Percentiles rank a stretch among this genome's conserved stretches.
Evolutionary conservation across 495 filamentous ascomycete genomes (phyloP).

Genomic region (Podospora conica): DNA sequence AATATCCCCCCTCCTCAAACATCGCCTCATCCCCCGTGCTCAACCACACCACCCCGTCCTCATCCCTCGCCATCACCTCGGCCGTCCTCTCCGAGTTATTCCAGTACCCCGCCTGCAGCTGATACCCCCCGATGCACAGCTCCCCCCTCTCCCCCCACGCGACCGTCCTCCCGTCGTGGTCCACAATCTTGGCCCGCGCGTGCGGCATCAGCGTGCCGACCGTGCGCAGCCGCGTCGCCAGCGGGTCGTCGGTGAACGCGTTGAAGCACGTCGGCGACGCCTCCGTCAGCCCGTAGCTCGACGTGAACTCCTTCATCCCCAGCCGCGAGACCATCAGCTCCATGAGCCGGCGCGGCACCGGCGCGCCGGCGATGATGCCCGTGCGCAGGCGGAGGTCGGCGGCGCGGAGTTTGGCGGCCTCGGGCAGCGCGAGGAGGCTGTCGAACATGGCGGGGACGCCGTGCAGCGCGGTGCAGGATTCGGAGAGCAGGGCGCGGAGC

Average conservation of each 20-base stretch:
- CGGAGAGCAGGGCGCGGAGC: slow-evolving; percentile 52
- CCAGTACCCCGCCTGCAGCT: slow-evolving; percentile 65
- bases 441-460: slow-evolving; percentile 73
- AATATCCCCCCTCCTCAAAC: slow-evolving; percentile 58
- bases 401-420: slow-evolving; percentile 40
- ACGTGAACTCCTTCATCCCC: slow-evolving; percentile 63
- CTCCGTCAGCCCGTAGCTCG: slow-evolving; percentile 67
- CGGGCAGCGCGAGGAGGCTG: slow-evolving; percentile 50
- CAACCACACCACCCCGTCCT: slow-evolving; percentile 55
- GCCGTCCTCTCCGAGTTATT: slow-evolving; percentile 62
- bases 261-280: slow-evolving; percentile 67
- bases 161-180: slow-evolving; percentile 51
- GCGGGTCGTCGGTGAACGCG: slow-evolving; percentile 57
- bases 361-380: slow-evolving; percentile 63
- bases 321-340: slow-evolving; percentile 52
- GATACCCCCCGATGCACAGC: slow-evolving; percentile 63
- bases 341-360: slow-evolving; percentile 60
- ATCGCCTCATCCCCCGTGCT: slow-evolving; percentile 66
- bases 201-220: slow-evolving; percentile 65
- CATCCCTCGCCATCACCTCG: slow-evolving; percentile 54
- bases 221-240: slow-evolving; percentile 52
- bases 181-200: slow-evolving; percentile 61
- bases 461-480: slow-evolving; percentile 63
- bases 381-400: slow-evolving; percentile 51
- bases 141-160: slow-evolving; percentile 56